Conservation (phyloP, 2,329 filamentous ascomycete species). For the Annulohypoxylon truncatum region DNA sequence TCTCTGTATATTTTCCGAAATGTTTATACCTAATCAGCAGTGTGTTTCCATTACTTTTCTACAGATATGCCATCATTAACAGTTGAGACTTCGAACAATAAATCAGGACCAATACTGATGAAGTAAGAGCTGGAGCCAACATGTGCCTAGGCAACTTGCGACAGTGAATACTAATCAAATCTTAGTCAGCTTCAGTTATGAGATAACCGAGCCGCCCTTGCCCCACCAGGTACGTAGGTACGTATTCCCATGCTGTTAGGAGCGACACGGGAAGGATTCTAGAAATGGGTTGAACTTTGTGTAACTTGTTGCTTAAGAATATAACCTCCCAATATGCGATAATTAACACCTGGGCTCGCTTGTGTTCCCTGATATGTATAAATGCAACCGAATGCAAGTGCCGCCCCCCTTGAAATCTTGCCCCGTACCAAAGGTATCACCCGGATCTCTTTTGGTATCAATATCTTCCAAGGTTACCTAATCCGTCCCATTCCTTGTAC, state of each 20-base stretch:
- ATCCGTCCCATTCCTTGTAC: neutral
- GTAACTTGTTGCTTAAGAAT: neutral
- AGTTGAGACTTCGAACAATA: neutral
- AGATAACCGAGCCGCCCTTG: neutral
- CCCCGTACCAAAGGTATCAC: neutral
- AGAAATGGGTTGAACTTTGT: conserved; percentile 10
- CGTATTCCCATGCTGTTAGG: neutral
- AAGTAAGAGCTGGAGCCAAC: neutral
- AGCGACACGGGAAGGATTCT: neutral
- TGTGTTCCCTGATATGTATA: conserved; percentile 4
- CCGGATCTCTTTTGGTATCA: conserved; percentile 6
- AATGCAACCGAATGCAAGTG: conserved; percentile 31
- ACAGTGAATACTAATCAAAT: neutral
- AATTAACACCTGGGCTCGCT: conserved; percentile 8
- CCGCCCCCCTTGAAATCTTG: neutral
- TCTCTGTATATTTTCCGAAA: neutral
- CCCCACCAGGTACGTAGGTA: conserved; percentile 21
- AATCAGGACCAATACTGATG: neutral
- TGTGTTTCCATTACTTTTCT: neutral
- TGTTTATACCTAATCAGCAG: neutral
- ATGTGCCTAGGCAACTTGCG: neutral
- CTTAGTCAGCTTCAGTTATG: conserved; percentile 9
- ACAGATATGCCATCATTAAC: neutral
- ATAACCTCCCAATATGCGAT: conserved; percentile 19
- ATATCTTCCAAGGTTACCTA: neutral